Evolutionary conservation across 108 stramenopile genomes (phyloP).

Genomic region (Bacterosira constricta): DNA sequence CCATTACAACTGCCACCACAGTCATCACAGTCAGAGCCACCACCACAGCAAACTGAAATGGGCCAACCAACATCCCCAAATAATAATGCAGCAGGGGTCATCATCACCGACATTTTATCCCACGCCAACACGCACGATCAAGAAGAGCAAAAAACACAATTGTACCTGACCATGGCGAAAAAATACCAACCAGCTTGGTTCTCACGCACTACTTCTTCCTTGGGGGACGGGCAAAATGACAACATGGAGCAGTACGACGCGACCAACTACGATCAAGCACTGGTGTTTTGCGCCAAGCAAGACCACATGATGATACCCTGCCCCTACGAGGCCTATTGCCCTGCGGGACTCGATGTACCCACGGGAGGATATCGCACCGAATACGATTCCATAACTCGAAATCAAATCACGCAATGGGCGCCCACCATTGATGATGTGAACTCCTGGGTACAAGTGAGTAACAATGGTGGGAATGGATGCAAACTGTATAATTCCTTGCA

Average conservation of each 20-base stretch:
- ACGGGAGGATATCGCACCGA: neutral
- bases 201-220: neutral
- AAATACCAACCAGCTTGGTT: neutral
- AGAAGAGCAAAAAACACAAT: neutral
- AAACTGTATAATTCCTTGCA: neutral
- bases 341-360: neutral
- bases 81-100: no score
- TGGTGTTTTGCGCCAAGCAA: neutral
- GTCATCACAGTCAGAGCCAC: no score
- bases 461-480: neutral
- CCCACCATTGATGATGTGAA: neutral
- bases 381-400: no score
- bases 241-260: neutral
- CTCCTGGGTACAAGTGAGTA: neutral
- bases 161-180: neutral
- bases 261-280: neutral
- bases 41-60: no score
- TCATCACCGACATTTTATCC: neutral
- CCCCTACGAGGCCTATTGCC: slow-evolving; percentile 1
- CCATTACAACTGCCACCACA: neutral
- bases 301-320: neutral
- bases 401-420: neutral
- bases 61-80: no score
- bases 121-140: neutral
- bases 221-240: no score